Conservation (phyloP, 371 early-diverging fungal species). For the Zychaea mexicana region DNA sequence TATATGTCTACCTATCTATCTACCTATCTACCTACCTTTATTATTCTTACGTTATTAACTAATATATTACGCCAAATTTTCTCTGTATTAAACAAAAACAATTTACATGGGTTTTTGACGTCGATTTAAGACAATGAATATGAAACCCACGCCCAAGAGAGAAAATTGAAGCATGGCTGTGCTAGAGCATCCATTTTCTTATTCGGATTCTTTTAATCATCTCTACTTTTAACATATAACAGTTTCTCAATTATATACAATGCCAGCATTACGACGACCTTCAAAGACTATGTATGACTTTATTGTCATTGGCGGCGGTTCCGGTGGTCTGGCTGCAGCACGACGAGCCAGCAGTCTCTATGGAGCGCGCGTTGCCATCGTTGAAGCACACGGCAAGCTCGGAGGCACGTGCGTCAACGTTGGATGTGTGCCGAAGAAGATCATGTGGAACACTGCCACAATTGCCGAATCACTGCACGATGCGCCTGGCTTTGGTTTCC, state of each 20-base stretch:
- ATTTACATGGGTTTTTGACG: background rate
- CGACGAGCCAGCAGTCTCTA: constrained; percentile 87
- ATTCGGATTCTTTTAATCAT: background rate
- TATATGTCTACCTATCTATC: background rate
- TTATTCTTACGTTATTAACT: background rate
- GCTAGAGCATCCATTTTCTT: background rate
- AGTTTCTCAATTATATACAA: constrained; percentile 12
- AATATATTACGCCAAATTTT: background rate
- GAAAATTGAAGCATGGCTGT: background rate
- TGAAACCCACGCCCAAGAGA: background rate
- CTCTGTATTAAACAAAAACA: background rate
- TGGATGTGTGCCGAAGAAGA: constrained; percentile 99
- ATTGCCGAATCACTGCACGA: constrained; percentile 83
- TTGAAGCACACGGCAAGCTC: constrained; percentile 83
- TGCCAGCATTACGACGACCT: constrained; percentile 41
- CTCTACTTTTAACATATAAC: background rate
- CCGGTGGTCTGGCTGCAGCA: constrained; percentile 91
- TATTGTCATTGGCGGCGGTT: constrained; percentile 92
- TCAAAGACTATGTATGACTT: constrained; percentile 72
- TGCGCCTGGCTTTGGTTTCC: constrained; percentile 85
- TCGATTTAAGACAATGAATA: background rate
- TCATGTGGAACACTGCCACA: constrained; percentile 94
- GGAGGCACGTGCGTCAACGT: constrained; percentile 98
- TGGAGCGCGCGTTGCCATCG: constrained; percentile 89
- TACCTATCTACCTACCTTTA: background rate